Evolutionary conservation across 2,329 filamentous ascomycete species (phyloP), one percentile per base, ranked within the genome.

Genomic region (Scedosporium apiospermum): DNA sequence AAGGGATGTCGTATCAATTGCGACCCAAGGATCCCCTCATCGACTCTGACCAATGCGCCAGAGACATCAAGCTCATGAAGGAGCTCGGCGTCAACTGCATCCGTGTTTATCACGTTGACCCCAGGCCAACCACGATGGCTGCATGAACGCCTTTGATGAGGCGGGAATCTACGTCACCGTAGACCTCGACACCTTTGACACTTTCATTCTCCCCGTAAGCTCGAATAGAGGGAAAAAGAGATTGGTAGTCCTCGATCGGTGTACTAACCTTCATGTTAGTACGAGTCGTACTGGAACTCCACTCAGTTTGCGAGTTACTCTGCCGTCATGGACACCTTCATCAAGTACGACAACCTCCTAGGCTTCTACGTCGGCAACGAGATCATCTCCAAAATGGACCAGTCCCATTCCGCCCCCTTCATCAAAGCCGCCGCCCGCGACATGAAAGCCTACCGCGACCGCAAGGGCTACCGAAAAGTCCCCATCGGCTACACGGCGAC

Each of bases 331-430:
- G 91, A 96, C 71, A 81, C 84, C 41, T 93, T 95, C 74, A 83
- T 88, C 55, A 75, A 81, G 58, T 96, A 88, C 72, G 83, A 92
- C 74, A 96, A 96, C 72, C 82, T 89, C 1, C 85, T 91, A 10
- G 91, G 90, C 57, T 89, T 95, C 73, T 93, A 96, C 69, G 82
- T 96, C 64, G 93, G 91, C 66, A 96, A 96, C 71, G 92, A 96
- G 73, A 88, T 95, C 64, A 86, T 96, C 69, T 88, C 88, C 49
- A 78, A 77, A 57, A 76, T 77, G 64, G 79, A 80, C 66, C 80
- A 85, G 69, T 85, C 83, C 46, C 70, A 75, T 27, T 88, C 88
- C 38, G 91, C 91, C 7, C 90, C 91, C 2, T 96, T 88, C 72
- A 86, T 96, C 76, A 92, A 96, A 74, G 88, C 91, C 59, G 89